Evolutionary conservation across 2,329 filamentous ascomycete species (phyloP).

Genomic region (Metarhizium guizhouense): DNA sequence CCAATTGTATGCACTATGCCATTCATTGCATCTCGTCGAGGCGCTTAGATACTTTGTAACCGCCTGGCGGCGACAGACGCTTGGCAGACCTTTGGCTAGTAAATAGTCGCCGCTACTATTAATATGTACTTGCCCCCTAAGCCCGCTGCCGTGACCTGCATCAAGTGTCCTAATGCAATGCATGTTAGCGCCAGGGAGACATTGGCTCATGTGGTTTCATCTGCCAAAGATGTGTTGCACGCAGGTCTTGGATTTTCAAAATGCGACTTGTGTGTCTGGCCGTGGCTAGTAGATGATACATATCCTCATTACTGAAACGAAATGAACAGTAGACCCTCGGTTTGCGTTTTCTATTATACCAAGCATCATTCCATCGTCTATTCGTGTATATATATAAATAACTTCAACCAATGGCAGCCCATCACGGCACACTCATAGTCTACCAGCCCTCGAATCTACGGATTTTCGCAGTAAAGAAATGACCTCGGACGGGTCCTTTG

Average conservation of each 20-base stretch:
- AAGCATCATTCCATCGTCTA: background rate
- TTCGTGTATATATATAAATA: background rate
- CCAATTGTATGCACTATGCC: background rate
- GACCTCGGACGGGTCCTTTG: conserved; percentile 77
- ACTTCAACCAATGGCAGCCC: background rate
- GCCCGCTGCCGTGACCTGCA: background rate
- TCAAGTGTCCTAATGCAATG: background rate
- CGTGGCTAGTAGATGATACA: background rate
- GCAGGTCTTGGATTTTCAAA: too few relatives aligned
- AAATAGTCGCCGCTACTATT: background rate
- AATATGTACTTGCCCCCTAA: background rate
- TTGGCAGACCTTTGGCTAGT: background rate
- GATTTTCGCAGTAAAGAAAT: conserved; percentile 73
- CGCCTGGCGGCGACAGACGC: background rate
- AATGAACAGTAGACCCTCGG: background rate
- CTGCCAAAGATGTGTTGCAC: background rate
- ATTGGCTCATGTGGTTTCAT: background rate
- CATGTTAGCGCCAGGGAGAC: background rate
- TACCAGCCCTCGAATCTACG: conserved; percentile 53
- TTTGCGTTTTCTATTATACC: background rate
- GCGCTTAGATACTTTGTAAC: background rate
- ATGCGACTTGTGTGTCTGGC: background rate
- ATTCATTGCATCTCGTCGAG: background rate
- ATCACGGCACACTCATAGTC: conserved; percentile 19
- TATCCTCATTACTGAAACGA: too few relatives aligned